Base-by-base conservation (phyloP, 805 yeast genomes). In the Wickerhamiella lipophila region DNA sequence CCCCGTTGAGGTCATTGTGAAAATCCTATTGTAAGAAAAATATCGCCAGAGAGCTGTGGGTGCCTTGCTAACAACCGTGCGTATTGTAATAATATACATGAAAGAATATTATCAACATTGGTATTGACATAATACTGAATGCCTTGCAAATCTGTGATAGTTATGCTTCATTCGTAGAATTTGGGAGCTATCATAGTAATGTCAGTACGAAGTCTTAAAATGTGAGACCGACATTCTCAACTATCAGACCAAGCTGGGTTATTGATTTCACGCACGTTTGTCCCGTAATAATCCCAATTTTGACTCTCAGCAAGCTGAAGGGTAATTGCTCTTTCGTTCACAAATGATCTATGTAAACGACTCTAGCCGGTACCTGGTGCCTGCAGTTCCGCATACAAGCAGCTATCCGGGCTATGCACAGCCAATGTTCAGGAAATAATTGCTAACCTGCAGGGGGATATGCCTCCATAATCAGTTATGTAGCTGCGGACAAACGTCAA, bases 341-440 rank as follows among this genome's bases (percentile, higher is more conserved):
- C n/a, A 13, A 32, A 32, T 4, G 21, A 9, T n/a, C 18, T 15
- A 15, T 6, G 11, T 11, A 7, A 15, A 6, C 19, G 19, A 3
- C 9, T 5, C 38, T n/a, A 3, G 38, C 18, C 7, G 41, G 41
- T 36, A 19, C 41, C 41, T 36, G 41, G 41, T 36, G 18, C 41
- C 41, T 36, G 41, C 41, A 32, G 38, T 32, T 32, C 38, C 38
- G 38, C 38, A 32, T 32, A 32, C 21, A n/a, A 32, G 19, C 19
- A n/a, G 38, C 19, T 32, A 32, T 32, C 38, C 38, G 38, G 12
- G 38, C 38, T 15, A 32, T 32, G 38, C 38, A 32, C 38, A 18
- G 38, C 21, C 15, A 32, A 32, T n/a, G 38, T n/a, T 15, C 38
- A 6, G 19, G 38, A 32, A 32, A 32, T 32, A 32, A 32, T 32